Conservation (phyloP, 768 basidiomycete genomes). For the Tulasnella sp. region DNA sequence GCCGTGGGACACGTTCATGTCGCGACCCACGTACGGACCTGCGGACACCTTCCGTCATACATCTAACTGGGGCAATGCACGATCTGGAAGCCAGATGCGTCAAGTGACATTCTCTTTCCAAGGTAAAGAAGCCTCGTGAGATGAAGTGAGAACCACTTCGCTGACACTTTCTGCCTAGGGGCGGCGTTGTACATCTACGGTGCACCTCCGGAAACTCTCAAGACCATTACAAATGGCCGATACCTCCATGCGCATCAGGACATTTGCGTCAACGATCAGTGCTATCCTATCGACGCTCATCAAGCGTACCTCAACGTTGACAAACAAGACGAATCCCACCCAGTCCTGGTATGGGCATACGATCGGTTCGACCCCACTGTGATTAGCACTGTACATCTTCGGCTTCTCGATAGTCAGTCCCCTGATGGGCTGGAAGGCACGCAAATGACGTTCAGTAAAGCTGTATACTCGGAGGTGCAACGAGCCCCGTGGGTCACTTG, state of each 20-base stretch:
- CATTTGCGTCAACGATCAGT: background rate
- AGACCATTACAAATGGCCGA: background rate
- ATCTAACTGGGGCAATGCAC: background rate
- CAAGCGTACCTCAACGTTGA: conserved; percentile 4
- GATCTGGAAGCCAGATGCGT: background rate
- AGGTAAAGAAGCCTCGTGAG: background rate
- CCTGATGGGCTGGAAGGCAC: background rate
- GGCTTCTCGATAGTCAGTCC: background rate
- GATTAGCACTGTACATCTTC: background rate
- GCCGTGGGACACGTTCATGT: background rate
- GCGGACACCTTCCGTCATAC: background rate
- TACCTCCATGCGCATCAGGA: background rate
- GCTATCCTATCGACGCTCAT: background rate
- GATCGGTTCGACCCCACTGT: background rate
- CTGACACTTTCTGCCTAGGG: background rate
- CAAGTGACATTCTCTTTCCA: background rate
- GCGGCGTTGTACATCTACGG: background rate
- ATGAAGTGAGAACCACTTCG: background rate
- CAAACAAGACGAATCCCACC: background rate
- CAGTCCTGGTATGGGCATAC: conserved; percentile 1
- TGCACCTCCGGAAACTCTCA: background rate
- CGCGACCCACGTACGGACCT: background rate
- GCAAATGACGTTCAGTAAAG: background rate
- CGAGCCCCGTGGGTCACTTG: background rate
- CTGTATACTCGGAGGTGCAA: background rate